Percentiles rank a stretch among this genome's conserved stretches.
phyloP scores from a whole-genome alignment of 495 filamentous ascomycete species.

The Neurospora sp. region DNA sequence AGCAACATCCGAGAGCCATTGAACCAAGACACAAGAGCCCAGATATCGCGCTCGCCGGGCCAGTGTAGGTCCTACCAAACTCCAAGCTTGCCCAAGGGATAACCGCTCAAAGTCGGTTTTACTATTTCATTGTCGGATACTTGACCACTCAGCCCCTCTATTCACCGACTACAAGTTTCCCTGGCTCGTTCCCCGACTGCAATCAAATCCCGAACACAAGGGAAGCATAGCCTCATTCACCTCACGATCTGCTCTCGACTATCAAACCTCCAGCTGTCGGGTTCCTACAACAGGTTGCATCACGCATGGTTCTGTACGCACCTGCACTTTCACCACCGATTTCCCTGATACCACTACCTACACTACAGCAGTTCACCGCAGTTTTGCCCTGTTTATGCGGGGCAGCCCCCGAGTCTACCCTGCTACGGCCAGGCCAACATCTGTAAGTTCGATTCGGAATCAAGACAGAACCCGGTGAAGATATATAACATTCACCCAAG shows the following conservation, averaged over 20 bases:
- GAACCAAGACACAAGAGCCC: background rate
- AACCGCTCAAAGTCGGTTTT: background rate
- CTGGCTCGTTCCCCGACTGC: background rate
- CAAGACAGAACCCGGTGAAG: background rate
- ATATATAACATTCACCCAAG: background rate
- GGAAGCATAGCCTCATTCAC: background rate
- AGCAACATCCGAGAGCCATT: background rate
- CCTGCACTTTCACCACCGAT: background rate
- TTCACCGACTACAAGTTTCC: background rate
- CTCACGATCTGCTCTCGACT: background rate
- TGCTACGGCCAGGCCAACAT: background rate
- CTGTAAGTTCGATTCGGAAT: background rate
- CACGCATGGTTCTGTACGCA: background rate
- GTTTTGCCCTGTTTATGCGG: background rate
- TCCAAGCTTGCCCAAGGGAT: background rate
- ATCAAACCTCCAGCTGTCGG: background rate
- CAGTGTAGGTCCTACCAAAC: background rate
- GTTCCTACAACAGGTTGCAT: background rate
- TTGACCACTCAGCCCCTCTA: background rate
- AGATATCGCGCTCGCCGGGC: background rate
- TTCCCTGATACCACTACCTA: background rate
- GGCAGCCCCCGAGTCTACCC: background rate
- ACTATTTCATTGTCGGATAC: background rate
- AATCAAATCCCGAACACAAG: background rate
- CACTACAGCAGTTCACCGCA: background rate